phyloP scores from a whole-genome alignment of 2,329 filamentous ascomycete species.

The Pestalotiopsis sp. region DNA sequence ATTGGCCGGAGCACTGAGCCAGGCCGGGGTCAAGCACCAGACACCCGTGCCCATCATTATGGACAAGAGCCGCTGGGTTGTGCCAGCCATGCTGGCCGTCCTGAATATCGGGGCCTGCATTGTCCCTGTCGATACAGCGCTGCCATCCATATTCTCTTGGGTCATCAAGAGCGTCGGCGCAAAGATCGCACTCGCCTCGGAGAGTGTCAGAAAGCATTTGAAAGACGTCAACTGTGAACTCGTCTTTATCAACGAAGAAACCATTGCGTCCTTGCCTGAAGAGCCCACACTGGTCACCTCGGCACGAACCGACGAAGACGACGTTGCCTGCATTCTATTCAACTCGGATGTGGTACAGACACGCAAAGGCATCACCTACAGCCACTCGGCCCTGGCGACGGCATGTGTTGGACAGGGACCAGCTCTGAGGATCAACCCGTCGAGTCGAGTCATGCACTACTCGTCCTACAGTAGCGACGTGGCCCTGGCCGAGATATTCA shows the following conservation, averaged over 20 bases:
- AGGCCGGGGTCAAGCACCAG: constrained; percentile 27
- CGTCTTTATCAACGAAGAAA: constrained; percentile 43
- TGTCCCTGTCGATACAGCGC: constrained; percentile 49
- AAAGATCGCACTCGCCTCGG: constrained; percentile 45
- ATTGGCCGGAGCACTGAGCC: constrained; percentile 29
- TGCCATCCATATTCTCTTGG: constrained; percentile 41
- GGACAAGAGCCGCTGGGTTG: constrained; percentile 69
- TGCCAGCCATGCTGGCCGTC: constrained; percentile 69
- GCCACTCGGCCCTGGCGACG: constrained; percentile 60
- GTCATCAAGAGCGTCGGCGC: constrained; percentile 46
- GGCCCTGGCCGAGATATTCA: constrained; percentile 54
- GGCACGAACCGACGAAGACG: constrained; percentile 39
- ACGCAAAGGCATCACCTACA: constrained; percentile 63
- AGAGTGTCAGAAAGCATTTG: constrained; percentile 41
- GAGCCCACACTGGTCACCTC: constrained; percentile 28
- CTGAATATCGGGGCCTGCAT: constrained; percentile 54
- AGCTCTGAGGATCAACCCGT: constrained; percentile 48
- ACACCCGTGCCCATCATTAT: constrained; percentile 65
- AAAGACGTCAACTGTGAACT: constrained; percentile 40
- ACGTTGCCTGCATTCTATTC: constrained; percentile 63
- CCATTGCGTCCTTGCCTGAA: constrained; percentile 37
- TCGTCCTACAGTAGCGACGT: constrained; percentile 59
- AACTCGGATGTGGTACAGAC: constrained; percentile 58
- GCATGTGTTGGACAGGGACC: constrained; percentile 52
- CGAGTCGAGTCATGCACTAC: constrained; percentile 60